A percentile compares a stretch with the other conserved stretches of the same genome.
Evolutionary conservation across 768 basidiomycete species (phyloP).

Genomic region (Suillus subaureus): DNA sequence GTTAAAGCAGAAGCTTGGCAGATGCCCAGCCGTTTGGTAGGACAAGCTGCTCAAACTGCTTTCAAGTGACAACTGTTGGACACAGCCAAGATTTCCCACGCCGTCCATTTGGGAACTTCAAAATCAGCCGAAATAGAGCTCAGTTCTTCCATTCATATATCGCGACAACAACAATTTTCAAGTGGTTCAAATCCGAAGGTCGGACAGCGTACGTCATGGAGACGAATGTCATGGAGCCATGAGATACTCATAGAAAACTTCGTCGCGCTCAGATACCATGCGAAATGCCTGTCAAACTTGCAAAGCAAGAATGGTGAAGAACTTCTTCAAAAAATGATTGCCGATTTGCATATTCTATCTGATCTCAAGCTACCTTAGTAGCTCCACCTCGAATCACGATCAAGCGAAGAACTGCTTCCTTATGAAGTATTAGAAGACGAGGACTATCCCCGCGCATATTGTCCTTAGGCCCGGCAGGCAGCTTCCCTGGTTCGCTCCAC

Average conservation of each 20-base stretch:
- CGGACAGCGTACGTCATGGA: slow-evolving; percentile 27
- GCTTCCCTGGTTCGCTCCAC: slow-evolving; percentile 25
- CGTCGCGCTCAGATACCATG: slow-evolving; percentile 23
- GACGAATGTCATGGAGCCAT: slow-evolving; percentile 24
- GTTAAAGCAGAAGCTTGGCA: neutral
- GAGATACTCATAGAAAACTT: slow-evolving; percentile 31
- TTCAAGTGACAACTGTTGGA: neutral
- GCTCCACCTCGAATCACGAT: slow-evolving; percentile 27
- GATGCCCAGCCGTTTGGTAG: neutral
- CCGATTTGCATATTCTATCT: slow-evolving; percentile 6
- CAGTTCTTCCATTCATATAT: slow-evolving; percentile 27
- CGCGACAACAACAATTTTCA: slow-evolving; percentile 29
- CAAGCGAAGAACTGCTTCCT: slow-evolving; percentile 33
- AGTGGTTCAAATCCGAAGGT: slow-evolving; percentile 23
- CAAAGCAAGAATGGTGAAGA: neutral
- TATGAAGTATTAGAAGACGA: slow-evolving; percentile 35
- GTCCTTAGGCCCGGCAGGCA: slow-evolving; percentile 34
- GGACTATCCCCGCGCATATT: slow-evolving; percentile 35
- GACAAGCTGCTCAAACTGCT: neutral
- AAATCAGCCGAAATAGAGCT: neutral
- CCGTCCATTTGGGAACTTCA: neutral
- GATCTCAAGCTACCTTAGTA: no score
- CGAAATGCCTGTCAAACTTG: neutral
- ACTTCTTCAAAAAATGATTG: neutral
- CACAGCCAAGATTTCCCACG: slow-evolving; percentile 5